Evolutionary conservation across 768 basidiomycete species (phyloP), one percentile per base, ranked within the genome.

Genomic region (Megacollybia marginata): DNA sequence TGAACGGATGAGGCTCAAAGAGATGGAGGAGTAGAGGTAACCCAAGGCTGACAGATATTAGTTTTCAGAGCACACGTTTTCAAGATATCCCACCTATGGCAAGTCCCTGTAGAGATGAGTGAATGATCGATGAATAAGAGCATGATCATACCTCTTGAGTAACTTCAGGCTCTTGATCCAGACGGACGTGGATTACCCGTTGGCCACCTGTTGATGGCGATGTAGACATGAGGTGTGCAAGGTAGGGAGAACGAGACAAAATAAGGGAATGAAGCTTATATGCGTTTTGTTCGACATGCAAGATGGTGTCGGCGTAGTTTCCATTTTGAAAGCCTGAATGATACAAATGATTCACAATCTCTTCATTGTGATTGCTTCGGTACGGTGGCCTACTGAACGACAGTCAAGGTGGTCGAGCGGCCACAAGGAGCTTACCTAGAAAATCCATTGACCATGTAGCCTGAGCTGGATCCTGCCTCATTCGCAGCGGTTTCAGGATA

Each of bases 171-270:
- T 91, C 85, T 53, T 80, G 78, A 57, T 86, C 83, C 53, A 92
- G 70, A 54, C 82, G 78, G 48, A 92, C 79, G 61, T 83, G 85
- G 58, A 93, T 79, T 48, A 79, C 71, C 55, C 83, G 78, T 58
- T 83, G 81, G 12, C 77, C 82, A 52, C 74, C 73, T 34, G 73
- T 69, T 68, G 32, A 82, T 20, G 83, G 83, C 33, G 85, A 82
- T 45, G 85, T 88, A 49, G 84, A 86, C 84, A 95, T 89, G 56
- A 91, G 74, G 64, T 92, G 89, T 36, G 85, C 88, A 60, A 94
- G 79, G 67, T 82, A 88, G 34, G 92, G 91, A 32, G 91, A 92
- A 48, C 85, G 84, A 52, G 90, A 88, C 54, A 94, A 74, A 55
- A 93, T 84, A 65, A 94, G 86, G 54, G 85, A 80, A 69, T 92